phyloP scores from a whole-genome alignment of 2,329 filamentous ascomycete species.

The Colletotrichum sp. region DNA sequence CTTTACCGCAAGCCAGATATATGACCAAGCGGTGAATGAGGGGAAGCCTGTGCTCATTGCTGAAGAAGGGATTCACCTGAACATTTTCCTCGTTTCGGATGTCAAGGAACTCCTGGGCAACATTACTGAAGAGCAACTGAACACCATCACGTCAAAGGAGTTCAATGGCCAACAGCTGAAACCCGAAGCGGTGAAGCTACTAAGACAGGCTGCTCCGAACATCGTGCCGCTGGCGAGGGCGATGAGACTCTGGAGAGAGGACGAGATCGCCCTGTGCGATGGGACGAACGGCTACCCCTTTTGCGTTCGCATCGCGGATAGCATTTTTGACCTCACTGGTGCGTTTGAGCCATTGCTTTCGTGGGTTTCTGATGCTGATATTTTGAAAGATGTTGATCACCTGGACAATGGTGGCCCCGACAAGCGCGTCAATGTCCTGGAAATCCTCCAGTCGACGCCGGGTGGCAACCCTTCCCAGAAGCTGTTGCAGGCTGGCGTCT shows the following conservation, averaged over 20 bases:
- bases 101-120: not conserved
- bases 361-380: not conserved
- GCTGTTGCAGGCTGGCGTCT: not conserved
- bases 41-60: not conserved
- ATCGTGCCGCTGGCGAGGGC: not conserved
- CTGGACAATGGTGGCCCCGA: not conserved
- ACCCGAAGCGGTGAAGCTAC: not conserved
- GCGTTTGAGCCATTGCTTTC: not conserved
- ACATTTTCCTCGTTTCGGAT: not conserved
- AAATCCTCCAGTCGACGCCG: not conserved
- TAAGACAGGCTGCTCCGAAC: not conserved
- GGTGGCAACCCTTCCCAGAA: not conserved
- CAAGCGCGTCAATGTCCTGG: not conserved
- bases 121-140: not conserved
- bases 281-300: not conserved
- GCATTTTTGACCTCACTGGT: constrained; percentile 21
- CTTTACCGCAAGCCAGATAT: not conserved
- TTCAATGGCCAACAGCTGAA: not conserved
- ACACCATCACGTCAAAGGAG: not conserved
- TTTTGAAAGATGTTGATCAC: not conserved
- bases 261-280: not conserved
- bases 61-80: not conserved
- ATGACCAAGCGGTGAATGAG: not conserved
- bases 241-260: not conserved
- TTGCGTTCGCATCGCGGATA: not conserved